Evolutionary conservation across 768 basidiomycete species (phyloP), one percentile per base, ranked within the genome.

Genomic region (Xanthoconium stramineum): DNA sequence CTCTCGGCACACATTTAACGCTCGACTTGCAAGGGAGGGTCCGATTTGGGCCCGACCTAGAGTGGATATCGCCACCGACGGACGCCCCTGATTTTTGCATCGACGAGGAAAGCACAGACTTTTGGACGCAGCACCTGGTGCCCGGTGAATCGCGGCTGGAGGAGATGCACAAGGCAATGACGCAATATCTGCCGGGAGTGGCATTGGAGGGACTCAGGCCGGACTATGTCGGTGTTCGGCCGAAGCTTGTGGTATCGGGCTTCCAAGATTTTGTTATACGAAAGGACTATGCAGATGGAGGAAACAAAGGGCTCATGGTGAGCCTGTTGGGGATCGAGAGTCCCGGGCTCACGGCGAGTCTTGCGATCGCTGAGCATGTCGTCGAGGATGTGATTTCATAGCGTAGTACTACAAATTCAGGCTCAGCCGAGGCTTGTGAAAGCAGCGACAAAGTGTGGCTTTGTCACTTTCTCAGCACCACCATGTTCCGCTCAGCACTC

Each of bases 1-100:
- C 90, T 4, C 78, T 98, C 8, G 96, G 97, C 4, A 95, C 94
- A 12, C 97, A 98, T 73, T 77, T 98, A 28, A 94, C 93, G 29
- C 74, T 98, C 42, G 92, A 94, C 69, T 67, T 98, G 58, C 80
- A 87, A 47, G 89, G 91, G 0, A 88, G 89, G 58, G 80, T 98
- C 50, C 83, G 84, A 32, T 98, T 98, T 70, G 96, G 96, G 0
- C 96, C 96, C 6, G 93, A 98, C 66, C 78, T 97, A 15, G 88
- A 97, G 68, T 92, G 91, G 89, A 77, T 97, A 62, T 75, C 80
- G 3, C 83, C 86, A 3, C 80, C 81, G 28, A 55, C 69, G 6
- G 46, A 60, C 20, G 60, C 65, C 47, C 52, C 50, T 6, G 65
- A 69, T 19, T 69, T 69, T 28, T 67, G 72, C 28, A 44, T 24